Conservation (phyloP, 1,284 basidiomycete species). For the Melampsora americana region DNA sequence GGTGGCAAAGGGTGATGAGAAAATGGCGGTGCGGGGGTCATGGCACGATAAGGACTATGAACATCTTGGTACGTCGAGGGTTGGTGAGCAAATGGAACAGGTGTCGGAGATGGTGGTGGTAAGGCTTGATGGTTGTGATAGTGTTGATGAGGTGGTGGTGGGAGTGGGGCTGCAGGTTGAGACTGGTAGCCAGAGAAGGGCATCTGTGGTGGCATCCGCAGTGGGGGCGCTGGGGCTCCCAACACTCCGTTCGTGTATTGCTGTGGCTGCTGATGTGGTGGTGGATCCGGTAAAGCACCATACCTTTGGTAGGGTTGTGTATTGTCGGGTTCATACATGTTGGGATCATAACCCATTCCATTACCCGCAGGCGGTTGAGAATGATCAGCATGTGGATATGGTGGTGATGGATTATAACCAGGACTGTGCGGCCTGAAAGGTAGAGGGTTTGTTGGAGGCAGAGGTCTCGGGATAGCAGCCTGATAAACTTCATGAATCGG, state of each 20-base stretch:
- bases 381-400: constrained; percentile 9
- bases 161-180: constrained; percentile 7
- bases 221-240: constrained; percentile 6
- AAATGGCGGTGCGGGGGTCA: not conserved
- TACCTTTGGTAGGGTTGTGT: not conserved
- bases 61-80: constrained; percentile 5
- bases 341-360: constrained; percentile 5
- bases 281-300: constrained; percentile 11
- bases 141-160: not conserved
- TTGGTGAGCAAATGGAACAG: not conserved
- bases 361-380: constrained; percentile 17
- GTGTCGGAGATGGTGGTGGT: constrained; percentile 1
- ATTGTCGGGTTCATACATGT: not conserved
- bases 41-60: constrained; percentile 11
- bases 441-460: constrained; percentile 16
- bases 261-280: constrained; percentile 15
- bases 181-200: constrained; percentile 3
- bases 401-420: constrained; percentile 4
- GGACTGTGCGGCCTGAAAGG: constrained; percentile 8
- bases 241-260: not conserved
- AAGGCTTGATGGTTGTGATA: constrained; percentile 20
- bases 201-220: constrained; percentile 2
- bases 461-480: constrained; percentile 5
- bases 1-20: constrained; percentile 18
- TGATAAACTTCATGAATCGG: constrained; percentile 40